phyloP scores from a whole-genome alignment of 768 basidiomycete genomes.

The Podaxis pistillaris region DNA sequence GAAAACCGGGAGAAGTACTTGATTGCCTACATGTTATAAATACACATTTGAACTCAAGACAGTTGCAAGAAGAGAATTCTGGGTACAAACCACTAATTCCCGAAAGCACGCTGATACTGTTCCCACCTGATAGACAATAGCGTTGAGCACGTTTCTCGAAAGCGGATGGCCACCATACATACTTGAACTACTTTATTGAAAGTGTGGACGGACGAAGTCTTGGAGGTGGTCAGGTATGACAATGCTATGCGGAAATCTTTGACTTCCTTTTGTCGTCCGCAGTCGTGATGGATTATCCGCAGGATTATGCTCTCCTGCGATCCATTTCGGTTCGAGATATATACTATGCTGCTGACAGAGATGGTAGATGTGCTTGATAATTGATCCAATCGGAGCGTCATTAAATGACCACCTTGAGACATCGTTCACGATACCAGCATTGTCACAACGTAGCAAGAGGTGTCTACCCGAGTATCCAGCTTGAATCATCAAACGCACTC shows the following conservation, averaged over 20 bases:
- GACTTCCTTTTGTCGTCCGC: neutral
- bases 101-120: too few species aligned
- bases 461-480: constrained; percentile 20
- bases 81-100: too few species aligned
- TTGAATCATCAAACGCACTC: constrained; percentile 29
- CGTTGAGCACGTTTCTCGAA: neutral
- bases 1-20: too few species aligned
- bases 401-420: constrained; percentile 25
- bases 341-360: constrained; percentile 23
- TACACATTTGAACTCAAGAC: too few species aligned
- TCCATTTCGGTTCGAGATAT: constrained; percentile 25
- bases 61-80: too few species aligned
- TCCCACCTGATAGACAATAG: too few species aligned
- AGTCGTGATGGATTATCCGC: constrained; percentile 30
- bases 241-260: constrained; percentile 15
- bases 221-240: neutral
- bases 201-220: neutral
- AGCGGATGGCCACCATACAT: neutral
- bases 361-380: constrained; percentile 27
- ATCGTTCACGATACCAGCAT: constrained; percentile 37
- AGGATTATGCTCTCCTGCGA: constrained; percentile 30
- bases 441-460: constrained; percentile 38
- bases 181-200: neutral
- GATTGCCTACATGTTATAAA: too few species aligned
- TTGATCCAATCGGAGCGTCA: constrained; percentile 23